Conservation (phyloP, 306 rosid genomes). For the Rosa persica region DNA sequence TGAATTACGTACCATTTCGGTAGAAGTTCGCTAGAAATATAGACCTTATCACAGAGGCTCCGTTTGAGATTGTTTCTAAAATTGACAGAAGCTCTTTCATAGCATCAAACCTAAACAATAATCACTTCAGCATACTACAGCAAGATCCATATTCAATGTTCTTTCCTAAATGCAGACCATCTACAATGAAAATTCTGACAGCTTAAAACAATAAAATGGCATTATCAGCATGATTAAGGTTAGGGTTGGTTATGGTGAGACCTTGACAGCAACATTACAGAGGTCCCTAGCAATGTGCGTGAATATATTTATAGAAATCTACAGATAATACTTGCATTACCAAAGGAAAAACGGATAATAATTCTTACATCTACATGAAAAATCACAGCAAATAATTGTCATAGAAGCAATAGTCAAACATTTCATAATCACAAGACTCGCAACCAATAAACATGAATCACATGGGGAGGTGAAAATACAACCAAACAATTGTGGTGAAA, state of each 20-base stretch:
- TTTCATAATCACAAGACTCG: not conserved
- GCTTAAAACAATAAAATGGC: not conserved
- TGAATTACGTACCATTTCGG: not conserved
- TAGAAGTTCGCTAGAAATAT: not conserved
- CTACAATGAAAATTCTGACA: not conserved
- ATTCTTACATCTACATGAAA: not conserved
- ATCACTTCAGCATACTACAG: not conserved
- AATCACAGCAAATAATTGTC: not conserved
- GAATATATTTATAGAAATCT: not conserved
- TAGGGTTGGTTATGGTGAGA: not conserved
- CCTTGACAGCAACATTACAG: not conserved
- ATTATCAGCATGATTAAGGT: not conserved
- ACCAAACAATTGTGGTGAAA: not conserved
- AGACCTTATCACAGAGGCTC: not conserved
- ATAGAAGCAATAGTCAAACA: not conserved
- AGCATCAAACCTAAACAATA: not conserved
- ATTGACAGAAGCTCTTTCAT: not conserved
- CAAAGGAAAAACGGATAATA: not conserved
- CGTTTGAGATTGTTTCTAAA: not conserved
- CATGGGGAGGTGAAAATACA: slow-evolving; percentile 5
- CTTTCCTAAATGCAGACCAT: not conserved
- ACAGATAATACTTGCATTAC: not conserved
- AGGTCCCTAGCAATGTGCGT: not conserved
- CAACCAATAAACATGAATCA: not conserved
- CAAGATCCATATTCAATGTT: not conserved